A percentile compares a stretch with the other conserved stretches of the same genome.
Conservation (phyloP, 2,329 filamentous ascomycete species). For the Huntiella omanensis region DNA sequence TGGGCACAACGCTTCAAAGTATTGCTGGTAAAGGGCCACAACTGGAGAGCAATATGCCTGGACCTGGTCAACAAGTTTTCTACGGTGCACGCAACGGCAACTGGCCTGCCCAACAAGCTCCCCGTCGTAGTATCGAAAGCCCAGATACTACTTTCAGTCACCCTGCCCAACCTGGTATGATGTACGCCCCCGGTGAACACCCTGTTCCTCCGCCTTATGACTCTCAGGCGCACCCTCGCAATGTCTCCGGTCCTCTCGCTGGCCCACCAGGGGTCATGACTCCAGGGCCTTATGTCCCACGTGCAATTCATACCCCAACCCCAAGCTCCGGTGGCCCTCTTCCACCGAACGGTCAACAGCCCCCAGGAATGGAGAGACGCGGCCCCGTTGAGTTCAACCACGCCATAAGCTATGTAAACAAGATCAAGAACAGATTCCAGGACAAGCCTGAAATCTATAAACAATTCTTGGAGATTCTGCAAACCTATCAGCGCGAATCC, state of each 20-base stretch:
- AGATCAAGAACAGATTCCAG: conserved; percentile 99
- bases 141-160: conserved; percentile 43
- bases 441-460: conserved; percentile 98
- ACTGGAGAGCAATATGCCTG: conserved; percentile 25
- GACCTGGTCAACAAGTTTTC: conserved; percentile 23
- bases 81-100: conserved; percentile 29
- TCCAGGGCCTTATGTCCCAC: conserved; percentile 23
- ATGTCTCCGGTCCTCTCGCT: conserved; percentile 10
- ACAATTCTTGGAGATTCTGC: conserved; percentile 92
- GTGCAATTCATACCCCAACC: conserved; percentile 42
- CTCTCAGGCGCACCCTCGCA: conserved; percentile 16
- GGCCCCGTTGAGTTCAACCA: conserved; percentile 98
- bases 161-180: conserved; percentile 26
- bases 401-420: conserved; percentile 97
- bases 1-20: conserved; percentile 87
- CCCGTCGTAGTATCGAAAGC: conserved; percentile 36
- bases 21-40: conserved; percentile 39
- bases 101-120: conserved; percentile 29
- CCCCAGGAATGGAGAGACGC: conserved; percentile 58
- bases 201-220: conserved; percentile 15
- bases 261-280: conserved; percentile 12
- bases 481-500: conserved; percentile 94
- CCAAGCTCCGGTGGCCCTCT: conserved; percentile 35
- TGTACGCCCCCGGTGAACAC: conserved; percentile 22
- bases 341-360: conserved; percentile 39